Conservation (phyloP, 768 basidiomycete species). For the Coprinopsis sp. region DNA sequence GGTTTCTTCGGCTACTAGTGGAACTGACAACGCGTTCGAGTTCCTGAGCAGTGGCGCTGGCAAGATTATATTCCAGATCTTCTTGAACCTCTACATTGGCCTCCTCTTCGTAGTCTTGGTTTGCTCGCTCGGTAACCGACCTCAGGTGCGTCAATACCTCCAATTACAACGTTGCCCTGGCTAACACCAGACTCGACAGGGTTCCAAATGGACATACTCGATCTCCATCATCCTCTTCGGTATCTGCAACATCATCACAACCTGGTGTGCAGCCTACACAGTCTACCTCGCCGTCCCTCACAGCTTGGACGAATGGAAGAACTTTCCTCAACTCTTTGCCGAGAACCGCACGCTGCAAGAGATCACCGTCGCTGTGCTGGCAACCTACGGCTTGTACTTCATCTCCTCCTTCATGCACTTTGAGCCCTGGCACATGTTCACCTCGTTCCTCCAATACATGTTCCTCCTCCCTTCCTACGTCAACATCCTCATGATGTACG, state of each 20-base stretch:
- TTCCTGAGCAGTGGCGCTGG: slow-evolving; percentile 74
- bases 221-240: slow-evolving; percentile 76
- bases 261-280: slow-evolving; percentile 90
- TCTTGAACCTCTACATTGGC: slow-evolving; percentile 78
- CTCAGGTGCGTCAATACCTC: slow-evolving; percentile 39
- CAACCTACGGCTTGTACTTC: slow-evolving; percentile 82
- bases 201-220: slow-evolving; percentile 83
- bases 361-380: slow-evolving; percentile 75
- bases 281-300: slow-evolving; percentile 83
- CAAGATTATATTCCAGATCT: slow-evolving; percentile 68
- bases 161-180: slow-evolving; percentile 3
- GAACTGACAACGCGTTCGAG: slow-evolving; percentile 67
- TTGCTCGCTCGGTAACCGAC: slow-evolving; percentile 89
- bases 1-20: slow-evolving; percentile 71
- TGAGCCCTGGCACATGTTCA: slow-evolving; percentile 98
- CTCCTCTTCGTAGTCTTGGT: slow-evolving; percentile 78
- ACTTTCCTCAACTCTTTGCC: slow-evolving; percentile 59
- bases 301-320: slow-evolving; percentile 67
- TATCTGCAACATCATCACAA: slow-evolving; percentile 68
- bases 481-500: slow-evolving; percentile 92
- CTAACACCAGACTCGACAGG: slow-evolving; percentile 31
- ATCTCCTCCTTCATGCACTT: slow-evolving; percentile 82
- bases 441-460: slow-evolving; percentile 88
- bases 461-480: slow-evolving; percentile 76
- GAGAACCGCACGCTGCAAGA: slow-evolving; percentile 72